Base-by-base conservation (phyloP, 2,329 filamentous ascomycete genomes). In the Cladophialophora yegresii region DNA sequence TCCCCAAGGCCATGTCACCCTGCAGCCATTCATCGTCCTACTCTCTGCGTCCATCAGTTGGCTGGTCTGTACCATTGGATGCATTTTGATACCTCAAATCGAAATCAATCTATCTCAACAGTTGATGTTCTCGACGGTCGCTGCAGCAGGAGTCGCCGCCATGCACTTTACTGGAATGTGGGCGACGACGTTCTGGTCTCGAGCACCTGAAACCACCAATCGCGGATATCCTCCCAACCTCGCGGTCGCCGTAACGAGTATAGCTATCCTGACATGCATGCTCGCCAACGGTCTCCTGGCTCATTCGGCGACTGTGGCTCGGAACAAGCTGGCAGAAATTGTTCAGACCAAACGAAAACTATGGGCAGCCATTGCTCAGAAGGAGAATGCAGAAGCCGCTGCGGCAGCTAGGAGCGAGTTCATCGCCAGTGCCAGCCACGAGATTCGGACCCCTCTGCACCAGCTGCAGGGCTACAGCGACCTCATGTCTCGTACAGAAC, bases 391-490 rank as follows among this genome's bases (percentile, higher is more conserved):
- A 22, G 73, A 76, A 56, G 73, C 73, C 4, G 70, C 73, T 28
- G 72, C 74, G 30, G 65, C 72, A 3, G 74, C 75, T 8, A 66
- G 74, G 53, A 74, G 71, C 56, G 73, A 73, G 47, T 76, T 76
- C 54, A 76, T 76, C 58, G 75, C 75, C 43, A 73, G 72, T 3
- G 75, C 75, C 28, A 75, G 73, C 26, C 75, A 77, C 61, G 75
- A 76, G 57, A 77, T 77, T 63, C 71, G 75, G 20, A 76, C 75
- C 22, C 75, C 75, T 8, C 67, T 76, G 16, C 75, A 76, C 67
- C 74, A 77, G 63, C 67, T 77, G 22, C 75, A 77, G 68, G 75
- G 75, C 13, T 77, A 77, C 60, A 72, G 70, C 51, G 75, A 77
- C 64, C 58, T 77, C 26, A 65, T 77, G 8, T 72, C 74, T 8